These are phyloP conservation scores for Erodium maritimum DNA, from an alignment of 345 rosid genomes.

Conservation along the genomic window DNA sequence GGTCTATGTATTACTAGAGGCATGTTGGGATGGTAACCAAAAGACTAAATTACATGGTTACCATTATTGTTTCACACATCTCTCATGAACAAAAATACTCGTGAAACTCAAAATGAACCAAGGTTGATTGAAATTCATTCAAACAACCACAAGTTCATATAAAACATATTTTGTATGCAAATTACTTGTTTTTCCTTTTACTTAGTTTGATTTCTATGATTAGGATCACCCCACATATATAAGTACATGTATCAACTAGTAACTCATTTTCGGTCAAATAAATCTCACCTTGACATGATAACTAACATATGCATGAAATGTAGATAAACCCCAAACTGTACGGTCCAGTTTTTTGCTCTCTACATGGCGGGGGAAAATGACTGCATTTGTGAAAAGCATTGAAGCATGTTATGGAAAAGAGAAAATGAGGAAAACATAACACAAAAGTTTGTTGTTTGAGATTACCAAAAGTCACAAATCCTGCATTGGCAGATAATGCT, in stretches of 20 bases:
- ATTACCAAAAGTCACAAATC: conserved; percentile 93
- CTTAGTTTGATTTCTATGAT: neutral
- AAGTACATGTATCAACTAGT: neutral
- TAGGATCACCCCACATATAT: neutral
- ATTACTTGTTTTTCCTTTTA: neutral
- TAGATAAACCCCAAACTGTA: conserved; percentile 81
- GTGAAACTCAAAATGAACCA: too few relatives aligned
- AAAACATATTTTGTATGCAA: too few relatives aligned
- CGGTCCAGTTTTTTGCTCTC: conserved; percentile 81
- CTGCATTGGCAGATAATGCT: conserved; percentile 76
- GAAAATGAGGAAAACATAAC: conserved; percentile 1
- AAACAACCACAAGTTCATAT: neutral
- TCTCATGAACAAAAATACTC: too few relatives aligned
- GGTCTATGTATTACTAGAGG: too few relatives aligned
- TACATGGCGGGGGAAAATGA: conserved; percentile 75
- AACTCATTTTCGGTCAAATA: conserved; percentile 3
- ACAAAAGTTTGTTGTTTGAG: neutral
- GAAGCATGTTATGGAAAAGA: conserved; percentile 11
- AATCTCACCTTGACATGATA: conserved; percentile 82
- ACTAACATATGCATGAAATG: conserved; percentile 91
- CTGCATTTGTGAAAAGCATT: conserved; percentile 25
- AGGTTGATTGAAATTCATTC: too few relatives aligned
- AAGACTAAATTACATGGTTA: too few relatives aligned
- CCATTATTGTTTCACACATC: too few relatives aligned
- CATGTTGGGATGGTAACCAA: too few relatives aligned